Base-by-base conservation (phyloP, 2,329 filamentous ascomycete genomes). In the Exophiala bonariae region DNA sequence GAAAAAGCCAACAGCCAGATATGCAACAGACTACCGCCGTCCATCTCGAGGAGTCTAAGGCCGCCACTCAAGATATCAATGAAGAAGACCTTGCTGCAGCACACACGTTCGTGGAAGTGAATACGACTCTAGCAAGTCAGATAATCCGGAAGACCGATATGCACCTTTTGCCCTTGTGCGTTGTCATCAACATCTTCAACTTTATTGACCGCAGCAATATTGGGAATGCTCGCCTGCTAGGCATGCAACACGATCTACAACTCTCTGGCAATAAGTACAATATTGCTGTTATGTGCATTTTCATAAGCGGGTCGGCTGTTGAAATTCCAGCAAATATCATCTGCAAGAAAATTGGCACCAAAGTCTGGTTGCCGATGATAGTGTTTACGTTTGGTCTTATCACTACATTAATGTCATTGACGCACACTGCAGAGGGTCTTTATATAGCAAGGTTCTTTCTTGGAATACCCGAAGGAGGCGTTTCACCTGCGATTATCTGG, bases 401-500 rank as follows among this genome's bases (percentile, higher is more conserved):
- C 0, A 61, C 70, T 3, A 79, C 78, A 22, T 78, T 81, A 36
- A n/a, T n/a, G n/a, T n/a, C n/a, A n/a, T 53, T 53, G 30, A 41
- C 33, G 16, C 46, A 42, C 14, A 33, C 35, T 10, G 70, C 64
- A 52, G 72, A 71, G 6, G 75, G 78, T 13, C 85, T 87, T 44
- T 72, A 81, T 3, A 77, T 74, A 6, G 79, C 84, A 11, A 74
- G 83, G 14, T 81, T 80, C 7, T 61, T 86, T 23, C 69, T 87
- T 6, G 83, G 83, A 6, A 56, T 82, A 4, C 77, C 79, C 0
- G 83, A 87, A 63, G 83, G 82, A 26, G 83, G 83, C 0, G 64
- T 87, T 30, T 65, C 86, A 2, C 83, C 83, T 0, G 83, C 83
- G 37, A 86, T 87, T 68, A 75, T 85, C 1, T 66, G 87, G 2